Evolutionary conservation across 2,329 filamentous ascomycete species (phyloP).

Genomic region (Zymoseptoria brevis): DNA sequence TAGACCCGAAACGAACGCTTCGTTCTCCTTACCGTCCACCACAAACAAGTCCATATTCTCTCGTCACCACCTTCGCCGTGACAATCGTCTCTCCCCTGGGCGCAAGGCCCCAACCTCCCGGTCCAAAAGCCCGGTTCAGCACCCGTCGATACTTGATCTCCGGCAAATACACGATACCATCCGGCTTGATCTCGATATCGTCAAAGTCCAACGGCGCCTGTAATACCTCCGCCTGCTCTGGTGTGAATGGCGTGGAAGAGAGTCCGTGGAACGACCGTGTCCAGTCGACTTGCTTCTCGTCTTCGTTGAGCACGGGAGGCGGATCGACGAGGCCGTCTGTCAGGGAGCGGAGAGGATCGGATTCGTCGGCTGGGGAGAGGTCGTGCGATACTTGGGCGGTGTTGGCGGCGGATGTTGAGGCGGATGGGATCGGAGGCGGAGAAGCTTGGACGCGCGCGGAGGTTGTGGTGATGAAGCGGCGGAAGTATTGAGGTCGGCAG

Average conservation of each 20-base stretch:
- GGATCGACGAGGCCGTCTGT: conserved; percentile 46
- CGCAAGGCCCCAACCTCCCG: conserved; percentile 90
- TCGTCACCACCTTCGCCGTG: conserved; percentile 69
- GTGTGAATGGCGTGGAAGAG: conserved; percentile 59
- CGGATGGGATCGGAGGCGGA: conserved; percentile 8
- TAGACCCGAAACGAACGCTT: conserved; percentile 4
- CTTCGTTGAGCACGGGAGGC: conserved; percentile 40
- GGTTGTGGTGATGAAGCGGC: conserved; percentile 3
- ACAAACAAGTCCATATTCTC: conserved; percentile 87
- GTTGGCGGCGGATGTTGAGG: conserved; percentile 10
- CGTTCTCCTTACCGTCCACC: conserved; percentile 64
- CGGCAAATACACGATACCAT: conserved; percentile 90
- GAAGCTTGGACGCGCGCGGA: conserved; percentile 14
- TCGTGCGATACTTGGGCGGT: conserved; percentile 11
- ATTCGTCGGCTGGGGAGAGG: conserved; percentile 18
- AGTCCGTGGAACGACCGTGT: conserved; percentile 75
- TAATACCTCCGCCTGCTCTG: conserved; percentile 61
- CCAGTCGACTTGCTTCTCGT: conserved; percentile 63
- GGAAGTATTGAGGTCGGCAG: conserved; percentile 6
- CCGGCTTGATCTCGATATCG: conserved; percentile 94
- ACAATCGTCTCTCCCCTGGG: conserved; percentile 79
- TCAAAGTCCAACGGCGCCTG: conserved; percentile 57
- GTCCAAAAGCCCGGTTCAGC: conserved; percentile 83
- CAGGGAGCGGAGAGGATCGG: conserved; percentile 33
- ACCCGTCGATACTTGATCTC: conserved; percentile 97